A percentile compares a stretch with the other conserved stretches of the same genome.
phyloP scores from a whole-genome alignment of 129 eudicot genomes.

The Lactuca saligna region DNA sequence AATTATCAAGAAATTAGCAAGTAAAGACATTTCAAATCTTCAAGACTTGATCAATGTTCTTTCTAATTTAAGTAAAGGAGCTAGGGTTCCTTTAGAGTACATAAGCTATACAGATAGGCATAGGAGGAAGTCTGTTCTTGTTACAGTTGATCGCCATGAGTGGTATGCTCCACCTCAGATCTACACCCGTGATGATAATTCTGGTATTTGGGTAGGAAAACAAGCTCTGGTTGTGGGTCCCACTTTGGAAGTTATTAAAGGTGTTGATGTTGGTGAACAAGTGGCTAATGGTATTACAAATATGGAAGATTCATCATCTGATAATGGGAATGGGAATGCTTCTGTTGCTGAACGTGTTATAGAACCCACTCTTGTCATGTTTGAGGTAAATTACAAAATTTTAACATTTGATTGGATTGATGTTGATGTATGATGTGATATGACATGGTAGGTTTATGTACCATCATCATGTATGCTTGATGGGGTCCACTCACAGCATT shows the following conservation, averaged over 20 bases:
- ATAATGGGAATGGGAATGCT: conserved; percentile 56
- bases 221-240: conserved; percentile 54
- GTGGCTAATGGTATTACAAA: conserved; percentile 41
- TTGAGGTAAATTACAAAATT: conserved; percentile 56
- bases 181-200: conserved; percentile 77
- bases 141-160: conserved; percentile 87
- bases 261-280: conserved; percentile 37
- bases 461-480: conserved; percentile 96
- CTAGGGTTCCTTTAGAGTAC: conserved; percentile 85
- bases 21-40: conserved; percentile 66
- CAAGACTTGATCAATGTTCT: conserved; percentile 74
- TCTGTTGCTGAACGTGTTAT: conserved; percentile 83
- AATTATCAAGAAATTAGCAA: conserved; percentile 81
- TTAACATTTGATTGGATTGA: neutral
- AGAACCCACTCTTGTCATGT: conserved; percentile 92
- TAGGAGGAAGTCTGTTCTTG: conserved; percentile 87
- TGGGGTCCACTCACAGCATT: conserved; percentile 92
- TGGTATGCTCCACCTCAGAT: conserved; percentile 94
- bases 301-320: conserved; percentile 54
- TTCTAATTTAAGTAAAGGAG: conserved; percentile 78
- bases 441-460: conserved; percentile 70
- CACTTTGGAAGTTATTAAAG: conserved; percentile 35
- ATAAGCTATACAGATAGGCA: conserved; percentile 80
- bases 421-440: neutral
- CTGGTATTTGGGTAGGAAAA: conserved; percentile 72